Percentiles rank a stretch among this genome's conserved stretches.
phyloP scores from a whole-genome alignment of 2,329 filamentous ascomycete species.

The Cladosporium cucumerinum region DNA sequence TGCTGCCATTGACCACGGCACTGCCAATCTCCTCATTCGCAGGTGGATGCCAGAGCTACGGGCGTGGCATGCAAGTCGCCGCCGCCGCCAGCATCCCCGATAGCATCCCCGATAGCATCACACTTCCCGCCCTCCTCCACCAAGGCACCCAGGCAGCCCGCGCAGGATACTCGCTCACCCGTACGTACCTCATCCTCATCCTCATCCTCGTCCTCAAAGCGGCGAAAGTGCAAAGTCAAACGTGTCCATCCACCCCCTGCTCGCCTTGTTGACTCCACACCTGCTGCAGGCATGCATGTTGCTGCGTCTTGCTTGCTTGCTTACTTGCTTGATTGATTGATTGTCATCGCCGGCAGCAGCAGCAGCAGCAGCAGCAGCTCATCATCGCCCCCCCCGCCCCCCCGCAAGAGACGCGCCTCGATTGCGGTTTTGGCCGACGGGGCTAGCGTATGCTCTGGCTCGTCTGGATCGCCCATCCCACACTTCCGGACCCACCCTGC shows the following conservation, averaged over 20 bases:
- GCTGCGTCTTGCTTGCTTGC: neutral
- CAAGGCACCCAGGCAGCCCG: neutral
- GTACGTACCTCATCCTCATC: neutral
- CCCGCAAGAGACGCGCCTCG: neutral
- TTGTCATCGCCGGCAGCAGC: neutral
- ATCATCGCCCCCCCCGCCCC: neutral
- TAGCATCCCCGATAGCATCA: neutral
- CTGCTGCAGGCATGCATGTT: neutral
- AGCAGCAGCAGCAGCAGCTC: neutral
- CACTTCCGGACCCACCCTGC: slow-evolving; percentile 8
- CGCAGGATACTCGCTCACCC: neutral
- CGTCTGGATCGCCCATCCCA: slow-evolving; percentile 2
- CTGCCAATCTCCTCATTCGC: neutral
- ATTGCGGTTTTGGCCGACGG: slow-evolving; percentile 8
- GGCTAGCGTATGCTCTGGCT: slow-evolving; percentile 4
- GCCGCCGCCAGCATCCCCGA: neutral
- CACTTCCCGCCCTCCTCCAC: neutral
- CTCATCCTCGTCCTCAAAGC: neutral
- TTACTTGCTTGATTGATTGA: neutral
- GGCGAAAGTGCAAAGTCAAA: neutral
- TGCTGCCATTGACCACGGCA: neutral
- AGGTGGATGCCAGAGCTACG: neutral
- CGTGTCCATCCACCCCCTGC: neutral
- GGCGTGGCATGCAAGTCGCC: neutral
- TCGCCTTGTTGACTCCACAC: neutral